Percentiles rank a stretch among this genome's conserved stretches.
Evolutionary conservation across 352 stramenopile genomes (phyloP).

Genomic region (Phytophthora megakarya): DNA sequence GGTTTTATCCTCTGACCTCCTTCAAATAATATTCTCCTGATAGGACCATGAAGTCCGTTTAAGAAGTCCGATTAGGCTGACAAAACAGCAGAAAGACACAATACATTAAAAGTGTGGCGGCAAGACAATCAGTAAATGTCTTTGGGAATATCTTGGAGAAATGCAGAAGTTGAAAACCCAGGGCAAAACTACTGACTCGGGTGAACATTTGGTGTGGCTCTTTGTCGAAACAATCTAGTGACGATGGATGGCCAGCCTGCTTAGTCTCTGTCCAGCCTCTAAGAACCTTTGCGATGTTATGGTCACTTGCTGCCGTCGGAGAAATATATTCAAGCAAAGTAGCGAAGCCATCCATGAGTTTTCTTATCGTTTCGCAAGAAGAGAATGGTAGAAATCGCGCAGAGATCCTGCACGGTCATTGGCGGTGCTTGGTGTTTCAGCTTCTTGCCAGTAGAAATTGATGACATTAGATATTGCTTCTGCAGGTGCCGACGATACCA

Average conservation of each 20-base stretch:
- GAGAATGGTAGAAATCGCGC: conserved; percentile 7
- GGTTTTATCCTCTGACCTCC: too few species aligned
- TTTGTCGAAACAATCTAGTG: conserved; percentile 13
- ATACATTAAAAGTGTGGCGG: conserved; percentile 14
- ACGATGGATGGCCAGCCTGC: conserved; percentile 3
- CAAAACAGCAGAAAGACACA: too few species aligned
- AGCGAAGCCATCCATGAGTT: conserved; percentile 28
- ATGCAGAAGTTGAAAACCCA: not conserved
- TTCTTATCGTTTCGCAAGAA: conserved; percentile 13
- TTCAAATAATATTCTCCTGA: too few species aligned
- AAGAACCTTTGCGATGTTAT: conserved; percentile 25
- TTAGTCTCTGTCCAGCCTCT: conserved; percentile 15
- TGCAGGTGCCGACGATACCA: conserved; percentile 10
- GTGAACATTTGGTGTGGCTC: not conserved
- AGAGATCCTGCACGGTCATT: conserved; percentile 6
- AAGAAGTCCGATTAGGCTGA: too few species aligned
- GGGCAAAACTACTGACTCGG: not conserved
- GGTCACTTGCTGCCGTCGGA: conserved; percentile 14
- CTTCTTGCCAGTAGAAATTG: conserved; percentile 12
- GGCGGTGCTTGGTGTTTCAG: conserved; percentile 15
- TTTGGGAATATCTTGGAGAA: conserved; percentile 2
- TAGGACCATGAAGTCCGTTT: too few species aligned
- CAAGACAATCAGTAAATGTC: conserved; percentile 12
- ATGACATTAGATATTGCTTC: conserved; percentile 6
- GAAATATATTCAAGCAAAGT: conserved; percentile 32